Conservation (phyloP, 2,329 filamentous ascomycete genomes). For the Acephala macrosclerotiorum region DNA sequence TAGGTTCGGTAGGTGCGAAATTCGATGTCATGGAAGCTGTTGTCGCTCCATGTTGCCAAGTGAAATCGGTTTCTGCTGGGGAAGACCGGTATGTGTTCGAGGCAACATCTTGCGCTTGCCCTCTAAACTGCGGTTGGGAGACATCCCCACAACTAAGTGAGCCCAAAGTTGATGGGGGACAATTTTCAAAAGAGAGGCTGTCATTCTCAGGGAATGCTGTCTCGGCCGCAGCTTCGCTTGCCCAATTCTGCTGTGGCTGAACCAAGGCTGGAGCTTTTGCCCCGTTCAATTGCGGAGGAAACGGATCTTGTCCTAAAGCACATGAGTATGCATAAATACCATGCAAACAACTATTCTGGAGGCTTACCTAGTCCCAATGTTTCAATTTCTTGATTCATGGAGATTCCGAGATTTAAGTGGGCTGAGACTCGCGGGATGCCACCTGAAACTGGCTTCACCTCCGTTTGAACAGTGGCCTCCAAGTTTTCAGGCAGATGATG, state of each 20-base stretch:
- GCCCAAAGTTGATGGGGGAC: neutral
- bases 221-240: neutral
- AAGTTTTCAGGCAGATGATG: neutral
- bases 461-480: neutral
- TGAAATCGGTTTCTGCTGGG: neutral
- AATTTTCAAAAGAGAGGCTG: neutral
- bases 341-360: neutral
- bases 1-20: neutral
- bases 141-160: neutral
- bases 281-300: neutral
- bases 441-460: constrained; percentile 6
- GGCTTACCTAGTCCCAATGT: neutral
- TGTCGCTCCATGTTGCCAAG: neutral
- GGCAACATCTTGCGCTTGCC: constrained; percentile 10
- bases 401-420: constrained; percentile 1
- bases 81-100: neutral
- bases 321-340: constrained; percentile 8
- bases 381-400: constrained; percentile 8
- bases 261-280: neutral
- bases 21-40: constrained; percentile 1
- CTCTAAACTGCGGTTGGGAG: neutral
- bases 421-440: constrained; percentile 4
- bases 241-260: too few species aligned
- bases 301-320: constrained; percentile 5
- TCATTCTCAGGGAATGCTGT: neutral